phyloP scores from a whole-genome alignment of 352 stramenopile genomes.

The Phytopythium aichiense region DNA sequence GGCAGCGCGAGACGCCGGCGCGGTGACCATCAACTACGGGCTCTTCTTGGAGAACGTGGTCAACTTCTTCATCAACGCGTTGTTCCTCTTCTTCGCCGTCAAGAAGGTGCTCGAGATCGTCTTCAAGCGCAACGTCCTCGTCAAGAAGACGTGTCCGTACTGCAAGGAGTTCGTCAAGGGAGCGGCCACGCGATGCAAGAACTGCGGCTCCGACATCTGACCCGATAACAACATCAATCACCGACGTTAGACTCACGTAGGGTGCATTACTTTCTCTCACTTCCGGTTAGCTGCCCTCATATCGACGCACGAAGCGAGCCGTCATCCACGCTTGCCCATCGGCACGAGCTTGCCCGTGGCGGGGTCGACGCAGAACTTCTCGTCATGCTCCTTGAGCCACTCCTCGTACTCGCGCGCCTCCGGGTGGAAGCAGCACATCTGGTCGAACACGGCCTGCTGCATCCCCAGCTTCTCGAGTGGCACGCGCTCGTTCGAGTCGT shows the following conservation, averaged over 20 bases:
- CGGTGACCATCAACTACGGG: constrained; percentile 68
- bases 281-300: background rate
- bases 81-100: constrained; percentile 69
- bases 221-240: background rate
- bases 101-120: constrained; percentile 67
- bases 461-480: constrained; percentile 54
- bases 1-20: constrained; percentile 45
- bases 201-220: constrained; percentile 28
- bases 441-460: constrained; percentile 77
- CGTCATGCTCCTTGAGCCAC: constrained; percentile 49
- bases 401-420: constrained; percentile 64
- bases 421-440: constrained; percentile 74
- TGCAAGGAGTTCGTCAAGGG: constrained; percentile 73
- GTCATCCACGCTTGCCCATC: constrained; percentile 16
- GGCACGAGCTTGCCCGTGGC: constrained; percentile 55
- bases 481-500: constrained; percentile 71
- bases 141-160: constrained; percentile 60
- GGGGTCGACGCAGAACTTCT: constrained; percentile 56
- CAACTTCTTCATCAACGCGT: constrained; percentile 69
- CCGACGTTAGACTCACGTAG: background rate
- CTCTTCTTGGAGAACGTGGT: constrained; percentile 65
- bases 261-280: background rate
- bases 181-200: constrained; percentile 35
- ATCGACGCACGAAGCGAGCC: background rate
- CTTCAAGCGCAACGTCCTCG: constrained; percentile 56